Conservation (phyloP, 768 basidiomycete genomes). For the Panaeolus cyanescens region DNA sequence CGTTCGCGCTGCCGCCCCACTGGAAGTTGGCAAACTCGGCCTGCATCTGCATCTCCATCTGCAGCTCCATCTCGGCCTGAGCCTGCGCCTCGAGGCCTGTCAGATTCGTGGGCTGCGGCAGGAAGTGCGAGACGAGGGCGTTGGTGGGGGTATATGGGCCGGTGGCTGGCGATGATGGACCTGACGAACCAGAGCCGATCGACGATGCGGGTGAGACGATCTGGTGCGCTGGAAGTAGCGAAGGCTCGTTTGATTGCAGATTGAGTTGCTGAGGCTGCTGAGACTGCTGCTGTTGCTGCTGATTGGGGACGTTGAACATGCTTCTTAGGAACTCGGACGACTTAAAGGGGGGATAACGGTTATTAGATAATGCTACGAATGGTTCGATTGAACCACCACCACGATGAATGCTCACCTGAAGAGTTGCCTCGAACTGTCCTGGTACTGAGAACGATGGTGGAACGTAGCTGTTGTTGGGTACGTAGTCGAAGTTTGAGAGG, state of each 20-base stretch:
- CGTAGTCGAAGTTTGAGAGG: slow-evolving; percentile 55
- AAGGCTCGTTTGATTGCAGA: slow-evolving; percentile 36
- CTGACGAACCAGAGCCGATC: slow-evolving; percentile 45
- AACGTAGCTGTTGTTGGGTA: slow-evolving; percentile 45
- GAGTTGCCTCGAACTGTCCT: slow-evolving; percentile 46
- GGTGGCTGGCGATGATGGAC: slow-evolving; percentile 51
- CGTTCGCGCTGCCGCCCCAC: slow-evolving; percentile 29
- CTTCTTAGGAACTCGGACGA: slow-evolving; percentile 50
- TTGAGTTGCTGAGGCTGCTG: slow-evolving; percentile 42
- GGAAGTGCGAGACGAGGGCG: slow-evolving; percentile 18
- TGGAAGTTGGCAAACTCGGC: slow-evolving; percentile 36
- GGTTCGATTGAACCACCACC: neutral
- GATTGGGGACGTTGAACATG: slow-evolving; percentile 37
- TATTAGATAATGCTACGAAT: slow-evolving; percentile 9
- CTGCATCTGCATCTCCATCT: slow-evolving; percentile 40
- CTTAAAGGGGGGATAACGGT: slow-evolving; percentile 28
- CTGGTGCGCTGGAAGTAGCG: slow-evolving; percentile 42
- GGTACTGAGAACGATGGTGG: slow-evolving; percentile 40
- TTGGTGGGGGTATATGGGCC: slow-evolving; percentile 53
- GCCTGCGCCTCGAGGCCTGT: slow-evolving; percentile 28
- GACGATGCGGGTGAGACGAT: slow-evolving; percentile 55
- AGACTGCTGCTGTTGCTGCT: slow-evolving; percentile 17
- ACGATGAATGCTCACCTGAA: slow-evolving; percentile 35
- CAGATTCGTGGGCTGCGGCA: slow-evolving; percentile 9
- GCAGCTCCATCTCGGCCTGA: slow-evolving; percentile 37